phyloP scores from a whole-genome alignment of 352 stramenopile species.

The Phytophthora meadii region DNA sequence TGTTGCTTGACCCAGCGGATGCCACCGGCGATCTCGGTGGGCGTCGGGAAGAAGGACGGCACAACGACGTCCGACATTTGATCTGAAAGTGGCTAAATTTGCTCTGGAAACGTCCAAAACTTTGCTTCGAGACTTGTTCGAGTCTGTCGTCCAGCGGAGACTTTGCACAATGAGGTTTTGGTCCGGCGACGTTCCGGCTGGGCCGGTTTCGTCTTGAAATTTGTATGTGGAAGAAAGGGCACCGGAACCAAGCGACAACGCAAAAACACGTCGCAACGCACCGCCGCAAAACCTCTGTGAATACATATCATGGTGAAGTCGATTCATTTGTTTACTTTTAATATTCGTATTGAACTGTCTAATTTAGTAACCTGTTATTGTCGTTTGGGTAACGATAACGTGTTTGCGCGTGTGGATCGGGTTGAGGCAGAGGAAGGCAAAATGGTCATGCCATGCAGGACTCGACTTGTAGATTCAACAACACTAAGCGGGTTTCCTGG shows the following conservation, averaged over 20 bases:
- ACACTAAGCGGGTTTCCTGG: neutral
- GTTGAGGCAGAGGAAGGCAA: slow-evolving; percentile 27
- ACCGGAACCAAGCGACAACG: slow-evolving; percentile 22
- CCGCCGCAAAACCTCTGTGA: slow-evolving; percentile 21
- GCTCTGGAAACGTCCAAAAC: neutral
- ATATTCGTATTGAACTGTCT: neutral
- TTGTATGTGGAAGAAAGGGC: slow-evolving; percentile 34
- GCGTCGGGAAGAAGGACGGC: slow-evolving; percentile 84
- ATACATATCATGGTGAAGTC: neutral
- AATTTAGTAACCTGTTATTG: neutral
- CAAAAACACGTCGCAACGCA: slow-evolving; percentile 38
- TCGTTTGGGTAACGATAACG: slow-evolving; percentile 3
- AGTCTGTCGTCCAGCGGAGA: slow-evolving; percentile 14
- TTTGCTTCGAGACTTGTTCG: neutral
- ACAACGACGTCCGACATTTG: slow-evolving; percentile 67
- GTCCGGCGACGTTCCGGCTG: slow-evolving; percentile 10
- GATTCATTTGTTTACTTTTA: neutral
- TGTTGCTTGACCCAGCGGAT: slow-evolving; percentile 78
- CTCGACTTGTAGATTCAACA: slow-evolving; percentile 12
- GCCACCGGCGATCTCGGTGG: slow-evolving; percentile 77
- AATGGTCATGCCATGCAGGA: slow-evolving; percentile 22
- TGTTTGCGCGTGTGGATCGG: slow-evolving; percentile 24
- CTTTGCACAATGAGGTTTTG: slow-evolving; percentile 30
- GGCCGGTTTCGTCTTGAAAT: slow-evolving; percentile 29
- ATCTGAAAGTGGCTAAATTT: slow-evolving; percentile 11